phyloP scores from a whole-genome alignment of 169 alveolate genomes.

The Cryptosporidium sp. region DNA sequence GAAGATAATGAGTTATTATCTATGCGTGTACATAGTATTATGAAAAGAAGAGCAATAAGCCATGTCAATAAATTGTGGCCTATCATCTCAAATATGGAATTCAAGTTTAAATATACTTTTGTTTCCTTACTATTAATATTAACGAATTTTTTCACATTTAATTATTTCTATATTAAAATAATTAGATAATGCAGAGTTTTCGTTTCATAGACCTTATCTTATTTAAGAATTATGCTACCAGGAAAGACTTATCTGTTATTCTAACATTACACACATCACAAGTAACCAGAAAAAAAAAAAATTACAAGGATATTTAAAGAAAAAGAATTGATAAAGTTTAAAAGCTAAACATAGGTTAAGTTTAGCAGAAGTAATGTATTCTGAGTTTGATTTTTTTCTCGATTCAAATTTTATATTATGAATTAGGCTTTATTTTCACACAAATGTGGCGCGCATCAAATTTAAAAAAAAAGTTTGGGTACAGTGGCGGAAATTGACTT shows the following conservation, averaged over 20 bases:
- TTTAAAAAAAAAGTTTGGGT: background rate
- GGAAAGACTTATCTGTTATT: background rate
- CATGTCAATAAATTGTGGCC: background rate
- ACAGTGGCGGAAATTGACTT: background rate
- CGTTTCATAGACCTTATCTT: background rate
- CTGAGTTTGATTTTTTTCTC: background rate
- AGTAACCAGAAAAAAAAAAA: background rate
- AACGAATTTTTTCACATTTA: background rate
- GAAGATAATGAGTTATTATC: background rate
- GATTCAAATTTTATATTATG: too few species aligned
- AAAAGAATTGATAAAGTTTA: too few species aligned
- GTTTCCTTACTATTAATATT: background rate
- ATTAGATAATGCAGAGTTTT: too few species aligned
- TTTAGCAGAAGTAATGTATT: too few species aligned
- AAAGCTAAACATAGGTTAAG: background rate
- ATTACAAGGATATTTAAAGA: too few species aligned
- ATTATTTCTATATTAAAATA: too few species aligned
- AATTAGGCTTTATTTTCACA: background rate
- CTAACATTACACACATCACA: background rate
- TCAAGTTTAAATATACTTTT: too few species aligned
- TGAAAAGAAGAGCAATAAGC: too few species aligned
- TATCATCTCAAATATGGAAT: background rate
- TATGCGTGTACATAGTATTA: too few species aligned
- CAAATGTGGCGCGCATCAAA: background rate
- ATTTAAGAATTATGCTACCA: background rate